phyloP scores from a whole-genome alignment of 1,284 basidiomycete genomes.

The Puccinia polysora region DNA sequence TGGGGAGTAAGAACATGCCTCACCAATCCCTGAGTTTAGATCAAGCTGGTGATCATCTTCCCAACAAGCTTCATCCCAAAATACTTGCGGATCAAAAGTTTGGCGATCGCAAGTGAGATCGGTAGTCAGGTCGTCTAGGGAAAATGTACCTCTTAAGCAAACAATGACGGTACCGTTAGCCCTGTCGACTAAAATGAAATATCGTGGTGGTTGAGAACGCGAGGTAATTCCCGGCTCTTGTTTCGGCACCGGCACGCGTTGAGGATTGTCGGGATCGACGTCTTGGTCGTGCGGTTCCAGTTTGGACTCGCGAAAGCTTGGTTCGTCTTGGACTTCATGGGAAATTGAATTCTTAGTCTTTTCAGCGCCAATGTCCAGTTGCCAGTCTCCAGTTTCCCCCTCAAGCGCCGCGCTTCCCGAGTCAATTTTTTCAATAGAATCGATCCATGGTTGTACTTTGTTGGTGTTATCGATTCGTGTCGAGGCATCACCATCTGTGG shows the following conservation, averaged over 20 bases:
- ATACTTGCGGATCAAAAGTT: constrained; percentile 30
- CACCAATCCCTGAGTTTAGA: constrained; percentile 26
- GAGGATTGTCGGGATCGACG: neutral
- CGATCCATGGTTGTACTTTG: too few relatives aligned
- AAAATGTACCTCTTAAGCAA: constrained; percentile 57
- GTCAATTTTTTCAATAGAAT: too few relatives aligned
- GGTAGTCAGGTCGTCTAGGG: constrained; percentile 50
- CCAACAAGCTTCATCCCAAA: constrained; percentile 35
- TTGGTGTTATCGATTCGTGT: too few relatives aligned
- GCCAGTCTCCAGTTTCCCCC: too few relatives aligned
- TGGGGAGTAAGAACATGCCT: neutral
- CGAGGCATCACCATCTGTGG: too few relatives aligned
- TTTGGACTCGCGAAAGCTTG: too few relatives aligned
- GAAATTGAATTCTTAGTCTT: too few relatives aligned
- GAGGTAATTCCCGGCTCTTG: neutral
- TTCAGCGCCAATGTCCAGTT: too few relatives aligned
- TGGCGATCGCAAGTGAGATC: constrained; percentile 52
- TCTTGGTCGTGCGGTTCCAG: neutral
- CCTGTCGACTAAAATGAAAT: constrained; percentile 74
- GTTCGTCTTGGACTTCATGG: too few relatives aligned
- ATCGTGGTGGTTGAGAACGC: constrained; percentile 57
- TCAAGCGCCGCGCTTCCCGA: too few relatives aligned
- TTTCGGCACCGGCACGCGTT: neutral
- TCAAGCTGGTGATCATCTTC: neutral
- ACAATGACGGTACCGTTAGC: constrained; percentile 66